These are phyloP conservation scores for Ustanciosporium gigantosporum DNA, from an alignment of 1,284 basidiomycete genomes.

Conservation along the genomic window DNA sequence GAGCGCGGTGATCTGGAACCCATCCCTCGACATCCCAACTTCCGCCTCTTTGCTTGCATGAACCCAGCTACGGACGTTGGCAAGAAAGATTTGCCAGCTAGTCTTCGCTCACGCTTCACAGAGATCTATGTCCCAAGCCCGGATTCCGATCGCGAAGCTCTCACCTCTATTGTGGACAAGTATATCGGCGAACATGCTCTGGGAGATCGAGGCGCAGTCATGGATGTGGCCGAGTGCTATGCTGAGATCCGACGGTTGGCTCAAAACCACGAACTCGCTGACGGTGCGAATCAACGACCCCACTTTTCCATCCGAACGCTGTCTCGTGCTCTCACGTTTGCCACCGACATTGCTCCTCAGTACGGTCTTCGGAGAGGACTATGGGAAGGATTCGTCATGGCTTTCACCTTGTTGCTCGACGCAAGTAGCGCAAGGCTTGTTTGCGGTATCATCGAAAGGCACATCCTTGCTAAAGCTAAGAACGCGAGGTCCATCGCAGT, in stretches of 20 bases:
- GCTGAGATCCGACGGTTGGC: slow-evolving; percentile 78
- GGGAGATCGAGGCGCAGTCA: slow-evolving; percentile 83
- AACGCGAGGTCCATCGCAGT: slow-evolving; percentile 65
- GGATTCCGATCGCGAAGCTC: slow-evolving; percentile 86
- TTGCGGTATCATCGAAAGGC: slow-evolving; percentile 72
- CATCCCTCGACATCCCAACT: slow-evolving; percentile 87
- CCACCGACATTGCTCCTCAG: slow-evolving; percentile 75
- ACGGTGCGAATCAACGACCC: slow-evolving; percentile 91
- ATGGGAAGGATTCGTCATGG: slow-evolving; percentile 96
- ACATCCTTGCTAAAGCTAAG: slow-evolving; percentile 80
- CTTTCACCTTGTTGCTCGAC: slow-evolving; percentile 94
- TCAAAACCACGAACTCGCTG: slow-evolving; percentile 80
- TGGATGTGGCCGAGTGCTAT: slow-evolving; percentile 92
- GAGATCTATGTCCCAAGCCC: slow-evolving; percentile 93
- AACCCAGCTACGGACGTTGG: slow-evolving; percentile 99
- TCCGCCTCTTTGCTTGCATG: slow-evolving; percentile 98
- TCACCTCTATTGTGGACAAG: slow-evolving; percentile 82
- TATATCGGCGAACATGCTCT: slow-evolving; percentile 85
- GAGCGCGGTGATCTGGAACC: slow-evolving; percentile 92
- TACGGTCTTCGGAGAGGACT: slow-evolving; percentile 80
- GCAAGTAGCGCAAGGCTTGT: slow-evolving; percentile 73
- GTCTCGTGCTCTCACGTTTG: slow-evolving; percentile 86
- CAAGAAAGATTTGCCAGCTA: slow-evolving; percentile 91
- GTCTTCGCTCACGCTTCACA: slow-evolving; percentile 88
- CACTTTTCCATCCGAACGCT: slow-evolving; percentile 98